Conservation (phyloP, 805 yeast genomes). For the Starmera caribaea region DNA sequence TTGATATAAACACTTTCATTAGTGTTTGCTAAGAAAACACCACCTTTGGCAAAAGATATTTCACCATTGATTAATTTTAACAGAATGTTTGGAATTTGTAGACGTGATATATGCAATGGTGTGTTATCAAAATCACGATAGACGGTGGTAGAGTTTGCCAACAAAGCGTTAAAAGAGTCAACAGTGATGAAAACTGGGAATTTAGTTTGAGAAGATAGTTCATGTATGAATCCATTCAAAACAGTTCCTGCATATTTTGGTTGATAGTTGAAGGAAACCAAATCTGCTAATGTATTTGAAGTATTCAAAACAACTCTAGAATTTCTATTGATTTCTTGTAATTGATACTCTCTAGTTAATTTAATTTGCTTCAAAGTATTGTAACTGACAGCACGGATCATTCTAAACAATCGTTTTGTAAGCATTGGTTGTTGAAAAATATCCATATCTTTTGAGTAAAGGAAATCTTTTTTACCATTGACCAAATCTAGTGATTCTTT, state of each 20-base stretch:
- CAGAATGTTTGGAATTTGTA: constrained; percentile 55
- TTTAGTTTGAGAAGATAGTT: constrained; percentile 38
- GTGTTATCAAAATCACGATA: constrained; percentile 50
- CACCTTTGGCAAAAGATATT: constrained; percentile 45
- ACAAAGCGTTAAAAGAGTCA: constrained; percentile 63
- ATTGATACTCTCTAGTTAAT: neutral
- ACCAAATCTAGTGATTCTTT: constrained; percentile 50
- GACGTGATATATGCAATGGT: constrained; percentile 46
- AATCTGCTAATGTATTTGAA: constrained; percentile 31
- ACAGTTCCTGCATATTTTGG: constrained; percentile 32
- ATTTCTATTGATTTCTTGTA: constrained; percentile 19
- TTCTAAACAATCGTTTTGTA: constrained; percentile 47
- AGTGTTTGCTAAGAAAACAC: constrained; percentile 48
- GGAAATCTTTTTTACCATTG: constrained; percentile 69
- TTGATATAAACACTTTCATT: too few species aligned
- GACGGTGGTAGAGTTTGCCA: constrained; percentile 42
- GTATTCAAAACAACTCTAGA: constrained; percentile 18
- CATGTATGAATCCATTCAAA: constrained; percentile 44
- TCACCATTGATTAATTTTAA: constrained; percentile 47
- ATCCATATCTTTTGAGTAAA: constrained; percentile 36
- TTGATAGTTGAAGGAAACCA: constrained; percentile 27
- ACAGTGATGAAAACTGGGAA: constrained; percentile 59
- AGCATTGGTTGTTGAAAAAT: constrained; percentile 74
- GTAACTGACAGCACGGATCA: constrained; percentile 28
- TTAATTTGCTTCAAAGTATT: neutral